These are phyloP conservation scores for Heteromeles arbutifolia DNA, from an alignment of 306 rosid genomes.

Conservation along the genomic window DNA sequence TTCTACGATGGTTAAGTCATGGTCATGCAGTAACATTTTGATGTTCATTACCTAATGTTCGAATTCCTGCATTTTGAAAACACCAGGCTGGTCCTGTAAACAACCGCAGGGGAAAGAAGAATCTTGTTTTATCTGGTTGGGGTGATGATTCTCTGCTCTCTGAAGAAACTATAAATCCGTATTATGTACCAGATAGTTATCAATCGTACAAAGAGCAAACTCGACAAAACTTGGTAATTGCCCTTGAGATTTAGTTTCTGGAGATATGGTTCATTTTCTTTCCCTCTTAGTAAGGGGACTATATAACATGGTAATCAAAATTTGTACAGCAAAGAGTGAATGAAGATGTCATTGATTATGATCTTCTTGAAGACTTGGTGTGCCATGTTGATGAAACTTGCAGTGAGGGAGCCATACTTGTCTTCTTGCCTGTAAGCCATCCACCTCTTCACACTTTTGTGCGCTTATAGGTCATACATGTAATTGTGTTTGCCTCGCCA, in stretches of 20 bases:
- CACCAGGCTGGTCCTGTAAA: conserved; percentile 55
- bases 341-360: conserved; percentile 90
- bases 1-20: neutral
- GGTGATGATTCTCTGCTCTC: conserved; percentile 86
- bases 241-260: conserved; percentile 17
- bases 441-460: conserved; percentile 15
- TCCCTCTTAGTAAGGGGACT: conserved; percentile 3
- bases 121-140: conserved; percentile 82
- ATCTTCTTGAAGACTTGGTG: conserved; percentile 85
- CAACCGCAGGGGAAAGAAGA: conserved; percentile 80
- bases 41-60: neutral
- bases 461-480: neutral
- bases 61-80: conserved; percentile 30
- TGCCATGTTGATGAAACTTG: conserved; percentile 73
- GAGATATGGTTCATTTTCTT: neutral
- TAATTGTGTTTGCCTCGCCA: neutral
- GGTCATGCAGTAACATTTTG: neutral
- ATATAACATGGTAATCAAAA: conserved; percentile 17
- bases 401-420: conserved; percentile 78
- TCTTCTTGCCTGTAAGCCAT: conserved; percentile 82
- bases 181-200: conserved; percentile 52
- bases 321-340: conserved; percentile 61
- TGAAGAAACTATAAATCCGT: conserved; percentile 58
- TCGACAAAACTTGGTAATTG: conserved; percentile 64
- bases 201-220: conserved; percentile 68